Evolutionary conservation across 2,329 filamentous ascomycete genomes (phyloP), one percentile per base, ranked within the genome.

Genomic region (Aureobasidium mangrovei): DNA sequence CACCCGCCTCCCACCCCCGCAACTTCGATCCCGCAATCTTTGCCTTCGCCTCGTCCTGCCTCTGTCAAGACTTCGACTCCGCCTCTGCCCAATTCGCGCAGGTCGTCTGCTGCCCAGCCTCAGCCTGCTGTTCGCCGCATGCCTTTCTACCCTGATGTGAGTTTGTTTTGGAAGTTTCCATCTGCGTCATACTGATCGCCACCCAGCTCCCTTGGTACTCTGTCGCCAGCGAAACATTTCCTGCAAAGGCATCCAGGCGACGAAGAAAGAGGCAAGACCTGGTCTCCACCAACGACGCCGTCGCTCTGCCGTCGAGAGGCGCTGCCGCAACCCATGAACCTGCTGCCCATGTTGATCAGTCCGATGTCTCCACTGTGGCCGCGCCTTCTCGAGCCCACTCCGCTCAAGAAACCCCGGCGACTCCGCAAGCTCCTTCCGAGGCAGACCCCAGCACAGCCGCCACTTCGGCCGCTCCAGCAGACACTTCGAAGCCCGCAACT

Each of bases 131-230:
- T 57, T 7, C 56, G 61, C 12, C 61, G 62, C 49, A 72, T 70
- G 63, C 75, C 76, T 2, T 81, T 74, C 63, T 72, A 73, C 57
- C 74, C 78, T 56, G 70, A 72, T 9, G 74, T 76, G 66, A 68
- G 72, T 64, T 33, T 27, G 4, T 27, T 27, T 27, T 29, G 32
- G 3, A 3, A 33, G 10, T 29, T 3, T 12, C 40, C 27, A 4
- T 18, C 32, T 32, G 27, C 35, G 36, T 26, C 4, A 29, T 33
- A 31, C 56, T 49, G 28, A 42, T 56, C 38, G 42, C 26, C 27
- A 24, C 40, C n/a, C 59, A 78, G 74, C 68, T 84, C 24, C 81
- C 81, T 8, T 84, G 81, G 81, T 72, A 80, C 33, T 84, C 80
- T 9, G 73, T 77, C 29, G 73, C 77, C 12, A 75, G 77, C 24